Evolutionary conservation across 2,329 filamentous ascomycete species (phyloP), one percentile per base, ranked within the genome.

Genomic region (Teratosphaeria gauchensis): DNA sequence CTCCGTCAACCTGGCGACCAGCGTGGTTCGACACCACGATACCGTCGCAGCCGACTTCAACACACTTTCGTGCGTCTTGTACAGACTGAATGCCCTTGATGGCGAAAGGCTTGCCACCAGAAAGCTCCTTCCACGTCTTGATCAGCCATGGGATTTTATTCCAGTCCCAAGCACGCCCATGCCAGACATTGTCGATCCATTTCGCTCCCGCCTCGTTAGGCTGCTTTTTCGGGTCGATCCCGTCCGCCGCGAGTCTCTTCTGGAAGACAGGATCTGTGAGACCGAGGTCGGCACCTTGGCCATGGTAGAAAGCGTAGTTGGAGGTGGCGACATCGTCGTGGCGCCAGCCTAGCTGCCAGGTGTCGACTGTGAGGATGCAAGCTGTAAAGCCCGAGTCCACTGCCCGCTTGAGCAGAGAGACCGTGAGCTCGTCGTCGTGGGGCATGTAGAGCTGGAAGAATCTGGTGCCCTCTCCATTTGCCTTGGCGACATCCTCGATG

Each of bases 11-110:
- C 69, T 86, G 82, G 21, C 87, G 72, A 0, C 87, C 87, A 1
- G 86, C 87, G 68, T 90, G 87, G 64, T 90, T 90, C 14, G 80
- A 83, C 1, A 90, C 76, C 1, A 90, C 79, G 54, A 90, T 87
- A 0, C 83, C 87, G 63, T 89, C 82, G 2, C 82, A 81, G 0
- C 84, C 85, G 12, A 78, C 67, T 56, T 86, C 78, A 38, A 84
- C 77, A 1, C 84, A 84, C 63, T 76, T 78, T 56, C 78, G 75
- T 14, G 86, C 86, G 70, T 90, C 87, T 48, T 77, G 75, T 0
- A 82, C 80, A 14, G 80, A 82, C 73, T 89, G 85, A n/a, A 90
- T 82, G 0, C 87, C 87, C 71, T 90, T 90, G 30, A 90, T 71
- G 54, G 63, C 85, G 74, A 76, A 89, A 64, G 66, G 84, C 75